Conservation (phyloP, 208 protist species). For the Wallacemonas sp. region DNA sequence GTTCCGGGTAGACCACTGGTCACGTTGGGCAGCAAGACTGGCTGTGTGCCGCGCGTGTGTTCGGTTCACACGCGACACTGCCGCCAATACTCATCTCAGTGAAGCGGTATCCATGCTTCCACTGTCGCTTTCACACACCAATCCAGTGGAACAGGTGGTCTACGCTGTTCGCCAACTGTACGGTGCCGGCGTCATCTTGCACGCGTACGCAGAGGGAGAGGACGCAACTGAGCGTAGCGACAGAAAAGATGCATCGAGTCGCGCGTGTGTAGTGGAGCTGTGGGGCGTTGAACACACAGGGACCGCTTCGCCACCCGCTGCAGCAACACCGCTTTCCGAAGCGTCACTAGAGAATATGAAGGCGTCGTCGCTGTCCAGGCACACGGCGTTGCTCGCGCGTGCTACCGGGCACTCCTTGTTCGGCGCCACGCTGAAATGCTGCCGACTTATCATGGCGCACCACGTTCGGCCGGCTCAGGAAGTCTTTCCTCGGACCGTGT, state of each 20-base stretch:
- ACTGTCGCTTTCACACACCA: slow-evolving; percentile 11
- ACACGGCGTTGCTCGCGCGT: not conserved
- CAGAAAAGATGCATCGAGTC: too few relatives aligned
- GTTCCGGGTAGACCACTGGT: not conserved
- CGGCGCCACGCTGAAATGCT: not conserved
- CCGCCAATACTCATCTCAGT: not conserved
- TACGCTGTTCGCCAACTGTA: slow-evolving; percentile 21
- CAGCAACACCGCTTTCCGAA: too few relatives aligned
- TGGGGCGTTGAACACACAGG: too few relatives aligned
- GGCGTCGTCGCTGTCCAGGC: too few relatives aligned
- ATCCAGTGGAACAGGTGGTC: slow-evolving; percentile 20
- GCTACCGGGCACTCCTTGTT: not conserved
- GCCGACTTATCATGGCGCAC: not conserved
- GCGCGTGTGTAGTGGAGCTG: slow-evolving; percentile 15
- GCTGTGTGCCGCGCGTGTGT: not conserved
- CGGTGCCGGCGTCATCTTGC: slow-evolving; percentile 14
- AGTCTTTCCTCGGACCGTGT: not conserved
- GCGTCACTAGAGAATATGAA: too few relatives aligned
- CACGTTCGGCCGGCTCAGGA: not conserved
- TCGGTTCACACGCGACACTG: not conserved
- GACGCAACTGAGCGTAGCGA: too few relatives aligned
- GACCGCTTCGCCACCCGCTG: too few relatives aligned
- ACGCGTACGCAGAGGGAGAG: slow-evolving; percentile 11
- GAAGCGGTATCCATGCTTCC: not conserved
- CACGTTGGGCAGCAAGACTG: not conserved